Evolutionary conservation across 2,329 filamentous ascomycete species (phyloP).

Genomic region (Talaromyces albobiverticillius): DNA sequence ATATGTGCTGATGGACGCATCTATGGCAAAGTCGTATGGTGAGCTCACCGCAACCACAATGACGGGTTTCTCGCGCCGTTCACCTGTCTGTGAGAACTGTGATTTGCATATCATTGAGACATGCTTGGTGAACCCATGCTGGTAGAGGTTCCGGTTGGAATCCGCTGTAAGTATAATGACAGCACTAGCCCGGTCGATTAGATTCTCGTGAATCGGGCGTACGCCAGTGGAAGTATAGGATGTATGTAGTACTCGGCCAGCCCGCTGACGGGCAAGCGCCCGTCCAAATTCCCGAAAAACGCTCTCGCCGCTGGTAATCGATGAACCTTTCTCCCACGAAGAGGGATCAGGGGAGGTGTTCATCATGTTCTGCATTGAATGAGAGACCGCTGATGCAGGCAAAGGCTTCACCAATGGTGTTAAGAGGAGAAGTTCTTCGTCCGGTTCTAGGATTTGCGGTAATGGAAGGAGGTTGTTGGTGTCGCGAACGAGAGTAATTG

Average conservation of each 20-base stretch:
- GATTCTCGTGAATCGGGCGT: conserved; percentile 85
- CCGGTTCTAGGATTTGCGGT: conserved; percentile 73
- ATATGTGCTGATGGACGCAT: conserved; percentile 85
- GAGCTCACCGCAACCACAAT: conserved; percentile 92
- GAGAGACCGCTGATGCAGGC: conserved; percentile 82
- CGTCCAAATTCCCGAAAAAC: conserved; percentile 88
- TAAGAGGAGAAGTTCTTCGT: conserved; percentile 84
- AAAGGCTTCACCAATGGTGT: conserved; percentile 88
- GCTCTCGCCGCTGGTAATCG: conserved; percentile 84
- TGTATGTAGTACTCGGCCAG: conserved; percentile 84
- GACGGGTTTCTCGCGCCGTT: conserved; percentile 68
- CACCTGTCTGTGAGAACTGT: conserved; percentile 36
- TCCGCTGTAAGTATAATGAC: conserved; percentile 92
- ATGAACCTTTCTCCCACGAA: conserved; percentile 56
- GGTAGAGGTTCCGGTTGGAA: conserved; percentile 89
- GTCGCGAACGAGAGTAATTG: conserved; percentile 89
- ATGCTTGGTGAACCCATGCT: conserved; percentile 92
- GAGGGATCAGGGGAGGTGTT: conserved; percentile 53
- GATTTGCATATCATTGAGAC: conserved; percentile 83
- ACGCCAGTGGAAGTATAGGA: conserved; percentile 95
- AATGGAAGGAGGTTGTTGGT: conserved; percentile 81
- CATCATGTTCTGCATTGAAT: conserved; percentile 55
- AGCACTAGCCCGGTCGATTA: conserved; percentile 82
- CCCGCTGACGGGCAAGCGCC: conserved; percentile 79
- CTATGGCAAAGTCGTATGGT: conserved; percentile 94